Conservation (phyloP, 1,284 basidiomycete species). For the Golubevia pallescens region DNA sequence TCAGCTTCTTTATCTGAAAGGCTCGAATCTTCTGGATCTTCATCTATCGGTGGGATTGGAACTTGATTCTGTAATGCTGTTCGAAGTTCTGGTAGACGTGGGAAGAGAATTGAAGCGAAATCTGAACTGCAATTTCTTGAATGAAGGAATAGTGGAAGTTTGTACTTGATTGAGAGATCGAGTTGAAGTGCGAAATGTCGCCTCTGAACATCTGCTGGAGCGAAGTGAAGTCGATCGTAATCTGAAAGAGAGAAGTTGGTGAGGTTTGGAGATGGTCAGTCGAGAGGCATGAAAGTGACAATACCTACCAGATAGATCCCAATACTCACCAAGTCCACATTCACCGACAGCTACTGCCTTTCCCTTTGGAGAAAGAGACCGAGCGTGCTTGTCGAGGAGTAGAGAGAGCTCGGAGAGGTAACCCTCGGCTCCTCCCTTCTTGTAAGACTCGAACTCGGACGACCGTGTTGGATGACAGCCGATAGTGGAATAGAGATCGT, state of each 20-base stretch:
- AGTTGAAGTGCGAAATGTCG: slow-evolving; percentile 77
- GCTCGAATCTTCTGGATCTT: no score
- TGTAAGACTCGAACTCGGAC: slow-evolving; percentile 73
- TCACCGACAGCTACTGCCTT: slow-evolving; percentile 76
- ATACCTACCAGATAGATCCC: no score
- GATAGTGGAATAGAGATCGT: slow-evolving; percentile 76
- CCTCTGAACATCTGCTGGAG: slow-evolving; percentile 72
- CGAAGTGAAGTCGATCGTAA: slow-evolving; percentile 81
- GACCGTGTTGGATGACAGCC: slow-evolving; percentile 89
- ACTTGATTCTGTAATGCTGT: not conserved
- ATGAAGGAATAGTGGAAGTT: slow-evolving; percentile 83
- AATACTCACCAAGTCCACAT: slow-evolving; percentile 79
- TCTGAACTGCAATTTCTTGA: slow-evolving; percentile 73
- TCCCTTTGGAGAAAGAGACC: not conserved
- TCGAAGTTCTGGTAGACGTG: slow-evolving; percentile 13
- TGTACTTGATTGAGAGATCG: slow-evolving; percentile 73
- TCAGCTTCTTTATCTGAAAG: no score
- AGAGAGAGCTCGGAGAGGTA: slow-evolving; percentile 70
- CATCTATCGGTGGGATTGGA: no score
- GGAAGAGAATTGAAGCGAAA: slow-evolving; percentile 72
- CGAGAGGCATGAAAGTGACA: no score
- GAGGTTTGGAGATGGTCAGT: not conserved
- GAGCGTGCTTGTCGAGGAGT: slow-evolving; percentile 13
- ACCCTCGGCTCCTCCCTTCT: slow-evolving; percentile 70
- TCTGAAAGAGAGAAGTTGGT: no score